These are phyloP conservation scores for Nevesoporus exiguus DNA, from an alignment of 768 basidiomycete species.

Conservation along the genomic window DNA sequence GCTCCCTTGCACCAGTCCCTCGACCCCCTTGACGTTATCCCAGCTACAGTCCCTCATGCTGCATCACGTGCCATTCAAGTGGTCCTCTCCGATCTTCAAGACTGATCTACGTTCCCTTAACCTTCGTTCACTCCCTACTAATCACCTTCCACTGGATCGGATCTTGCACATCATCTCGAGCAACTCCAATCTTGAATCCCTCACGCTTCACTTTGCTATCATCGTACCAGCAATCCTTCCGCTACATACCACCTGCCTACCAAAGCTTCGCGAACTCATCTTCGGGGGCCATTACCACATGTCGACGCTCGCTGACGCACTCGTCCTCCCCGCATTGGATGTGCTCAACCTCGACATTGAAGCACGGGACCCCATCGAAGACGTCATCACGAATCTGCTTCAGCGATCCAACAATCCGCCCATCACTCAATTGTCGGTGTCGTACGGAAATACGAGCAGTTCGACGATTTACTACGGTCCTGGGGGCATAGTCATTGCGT, in stretches of 20 bases:
- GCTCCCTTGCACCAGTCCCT: constrained; percentile 54
- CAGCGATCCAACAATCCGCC: constrained; percentile 57
- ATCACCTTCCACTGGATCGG: constrained; percentile 63
- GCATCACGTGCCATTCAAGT: constrained; percentile 72
- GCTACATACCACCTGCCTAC: constrained; percentile 48
- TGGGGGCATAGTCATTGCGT: constrained; percentile 57
- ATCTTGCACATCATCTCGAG: constrained; percentile 60
- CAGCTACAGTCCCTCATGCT: constrained; percentile 57
- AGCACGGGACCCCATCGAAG: constrained; percentile 71
- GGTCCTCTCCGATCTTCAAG: constrained; percentile 70
- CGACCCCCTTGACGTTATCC: constrained; percentile 37
- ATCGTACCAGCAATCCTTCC: constrained; percentile 64
- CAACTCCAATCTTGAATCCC: constrained; percentile 52
- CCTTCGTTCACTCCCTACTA: constrained; percentile 61
- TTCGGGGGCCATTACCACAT: constrained; percentile 69
- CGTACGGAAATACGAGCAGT: constrained; percentile 43
- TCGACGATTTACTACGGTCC: constrained; percentile 56
- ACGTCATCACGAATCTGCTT: constrained; percentile 60
- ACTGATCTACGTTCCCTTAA: constrained; percentile 55
- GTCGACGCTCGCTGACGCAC: constrained; percentile 55
- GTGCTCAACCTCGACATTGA: constrained; percentile 67
- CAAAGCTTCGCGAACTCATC: constrained; percentile 50
- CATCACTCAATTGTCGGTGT: constrained; percentile 58
- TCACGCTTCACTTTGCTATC: constrained; percentile 60
- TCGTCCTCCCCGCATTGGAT: constrained; percentile 57